Conservation (phyloP, 805 yeast species). For the Teunomyces tritomae region DNA sequence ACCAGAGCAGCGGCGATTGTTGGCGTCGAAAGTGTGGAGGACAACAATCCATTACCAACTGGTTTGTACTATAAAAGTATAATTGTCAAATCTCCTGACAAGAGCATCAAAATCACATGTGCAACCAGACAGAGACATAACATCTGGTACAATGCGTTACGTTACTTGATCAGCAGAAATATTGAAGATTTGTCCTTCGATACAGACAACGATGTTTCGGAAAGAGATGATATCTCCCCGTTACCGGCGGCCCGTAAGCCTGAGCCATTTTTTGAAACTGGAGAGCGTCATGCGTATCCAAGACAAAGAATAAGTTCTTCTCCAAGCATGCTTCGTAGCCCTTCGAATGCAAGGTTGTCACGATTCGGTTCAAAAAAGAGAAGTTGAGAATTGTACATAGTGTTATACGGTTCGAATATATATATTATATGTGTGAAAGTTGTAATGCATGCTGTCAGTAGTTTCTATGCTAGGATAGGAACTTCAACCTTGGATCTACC, state of each 20-base stretch:
- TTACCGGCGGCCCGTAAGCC: constrained; percentile 1
- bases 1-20: constrained; percentile 80
- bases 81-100: constrained; percentile 64
- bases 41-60: constrained; percentile 83
- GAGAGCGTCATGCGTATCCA: constrained; percentile 16
- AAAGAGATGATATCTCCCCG: constrained; percentile 14
- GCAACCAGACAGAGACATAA: constrained; percentile 84
- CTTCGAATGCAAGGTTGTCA: constrained; percentile 5
- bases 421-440: not conserved
- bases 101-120: constrained; percentile 77
- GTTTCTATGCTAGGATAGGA: not conserved
- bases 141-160: constrained; percentile 83
- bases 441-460: not conserved
- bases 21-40: constrained; percentile 76
- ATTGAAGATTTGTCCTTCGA: constrained; percentile 55
- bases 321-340: constrained; percentile 7
- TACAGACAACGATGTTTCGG: constrained; percentile 22
- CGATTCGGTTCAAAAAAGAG: constrained; percentile 10
- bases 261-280: constrained; percentile 10
- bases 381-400: not conserved
- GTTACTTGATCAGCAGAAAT: constrained; percentile 67
- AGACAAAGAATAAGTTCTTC: constrained; percentile 13
- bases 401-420: not conserved
- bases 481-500: not conserved
- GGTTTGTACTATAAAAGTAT: constrained; percentile 86